Percentiles rank a stretch among this genome's conserved stretches.
phyloP scores from a whole-genome alignment of 202 grass and related monocot genomes.

The Eragrostis tef region DNA sequence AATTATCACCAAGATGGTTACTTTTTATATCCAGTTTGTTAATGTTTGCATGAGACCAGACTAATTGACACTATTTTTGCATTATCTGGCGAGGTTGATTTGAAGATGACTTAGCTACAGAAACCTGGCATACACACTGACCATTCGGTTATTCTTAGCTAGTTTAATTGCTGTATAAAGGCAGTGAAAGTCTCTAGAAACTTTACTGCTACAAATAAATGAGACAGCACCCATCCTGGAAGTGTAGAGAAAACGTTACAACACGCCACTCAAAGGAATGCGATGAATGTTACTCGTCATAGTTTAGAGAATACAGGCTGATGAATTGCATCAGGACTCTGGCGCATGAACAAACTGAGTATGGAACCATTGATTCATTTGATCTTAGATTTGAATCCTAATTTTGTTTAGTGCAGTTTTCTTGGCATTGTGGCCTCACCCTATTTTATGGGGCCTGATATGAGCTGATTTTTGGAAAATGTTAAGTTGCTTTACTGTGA shows the following conservation, averaged over 20 bases:
- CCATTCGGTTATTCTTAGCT: conserved; percentile 5
- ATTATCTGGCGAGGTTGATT: conserved; percentile 23
- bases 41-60: background rate
- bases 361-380: conserved; percentile 68
- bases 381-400: conserved; percentile 41
- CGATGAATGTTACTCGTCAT: conserved; percentile 57
- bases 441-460: conserved; percentile 16
- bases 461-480: background rate
- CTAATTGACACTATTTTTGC: background rate
- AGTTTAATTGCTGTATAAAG: conserved; percentile 4
- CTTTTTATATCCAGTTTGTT: background rate
- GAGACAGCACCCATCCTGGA: too few relatives aligned
- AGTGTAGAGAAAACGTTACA: conserved; percentile 71
- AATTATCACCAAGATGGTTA: conserved; percentile 3
- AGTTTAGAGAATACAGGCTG: conserved; percentile 53
- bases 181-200: too few relatives aligned
- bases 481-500: conserved; percentile 2
- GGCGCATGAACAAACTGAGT: conserved; percentile 57
- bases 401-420: conserved; percentile 30
- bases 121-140: background rate
- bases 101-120: background rate
- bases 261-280: conserved; percentile 69
- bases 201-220: conserved; percentile 79
- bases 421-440: conserved; percentile 11
- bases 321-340: conserved; percentile 53